These are phyloP conservation scores for Clonostachys rhizophaga DNA, from an alignment of 2,329 filamentous ascomycete genomes.

Conservation along the genomic window DNA sequence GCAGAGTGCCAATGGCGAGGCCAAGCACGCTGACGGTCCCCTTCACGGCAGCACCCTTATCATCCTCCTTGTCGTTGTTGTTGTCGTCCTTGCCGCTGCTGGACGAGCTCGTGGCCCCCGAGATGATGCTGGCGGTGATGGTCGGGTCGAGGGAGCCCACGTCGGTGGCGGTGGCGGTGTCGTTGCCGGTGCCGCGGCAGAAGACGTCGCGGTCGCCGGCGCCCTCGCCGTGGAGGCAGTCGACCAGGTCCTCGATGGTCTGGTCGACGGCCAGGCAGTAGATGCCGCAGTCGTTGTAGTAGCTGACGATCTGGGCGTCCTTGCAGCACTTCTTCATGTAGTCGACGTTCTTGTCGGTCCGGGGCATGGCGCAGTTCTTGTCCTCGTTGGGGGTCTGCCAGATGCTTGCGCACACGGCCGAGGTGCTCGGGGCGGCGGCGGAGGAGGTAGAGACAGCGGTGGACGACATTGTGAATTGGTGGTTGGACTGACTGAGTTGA, in stretches of 20 bases:
- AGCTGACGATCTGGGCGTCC: slow-evolving; percentile 33
- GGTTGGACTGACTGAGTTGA: too few relatives aligned
- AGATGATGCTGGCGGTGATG: neutral
- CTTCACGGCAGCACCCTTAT: slow-evolving; percentile 13
- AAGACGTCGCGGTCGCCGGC: slow-evolving; percentile 31
- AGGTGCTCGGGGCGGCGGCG: too few relatives aligned
- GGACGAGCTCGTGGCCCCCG: neutral
- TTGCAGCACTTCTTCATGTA: slow-evolving; percentile 40
- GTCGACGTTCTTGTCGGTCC: slow-evolving; percentile 30
- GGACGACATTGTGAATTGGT: too few relatives aligned
- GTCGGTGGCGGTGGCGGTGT: slow-evolving; percentile 20
- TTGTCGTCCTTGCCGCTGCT: slow-evolving; percentile 2
- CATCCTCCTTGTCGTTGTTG: slow-evolving; percentile 1
- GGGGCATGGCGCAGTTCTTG: slow-evolving; percentile 35
- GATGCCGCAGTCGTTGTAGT: slow-evolving; percentile 40
- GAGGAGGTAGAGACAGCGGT: too few relatives aligned
- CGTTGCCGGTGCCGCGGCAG: slow-evolving; percentile 31
- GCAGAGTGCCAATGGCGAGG: slow-evolving; percentile 24
- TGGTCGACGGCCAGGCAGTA: slow-evolving; percentile 37
- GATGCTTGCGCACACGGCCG: slow-evolving; percentile 10
- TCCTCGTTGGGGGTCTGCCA: slow-evolving; percentile 38
- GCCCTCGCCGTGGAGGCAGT: slow-evolving; percentile 33
- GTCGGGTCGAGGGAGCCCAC: too few relatives aligned
- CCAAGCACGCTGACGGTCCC: slow-evolving; percentile 21
- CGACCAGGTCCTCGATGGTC: slow-evolving; percentile 16